Base-by-base conservation (phyloP, 306 rosid species). In the Prunus armeniaca region DNA sequence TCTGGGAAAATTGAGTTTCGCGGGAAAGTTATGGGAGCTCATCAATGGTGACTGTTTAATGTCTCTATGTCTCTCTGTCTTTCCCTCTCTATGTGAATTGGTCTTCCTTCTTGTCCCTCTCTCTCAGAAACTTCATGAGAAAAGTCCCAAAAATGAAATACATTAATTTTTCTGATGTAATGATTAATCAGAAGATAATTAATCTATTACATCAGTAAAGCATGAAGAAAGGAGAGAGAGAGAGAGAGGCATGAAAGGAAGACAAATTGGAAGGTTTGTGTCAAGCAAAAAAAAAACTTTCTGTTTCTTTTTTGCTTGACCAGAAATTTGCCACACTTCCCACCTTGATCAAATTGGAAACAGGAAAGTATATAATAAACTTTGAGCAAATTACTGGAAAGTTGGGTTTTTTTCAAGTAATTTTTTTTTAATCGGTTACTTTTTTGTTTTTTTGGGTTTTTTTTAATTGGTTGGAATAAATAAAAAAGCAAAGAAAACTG, bases 21-120 rank as follows among this genome's bases (percentile, higher is more conserved):
- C 91, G 88, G 91, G 90, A 88, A 86, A 80, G 84, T 84, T 76
- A 78, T 3, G 17, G 85, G 34, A 78, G 75, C 88, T 85, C 83
- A 65, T 79, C 91, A 82, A 86, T 75, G 90, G 84, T 67, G 86
- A 77, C 79, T 73, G 75, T 41, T 24, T 24, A 50, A 5, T 30
- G 20, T 12, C 68, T 14, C 27, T 72, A 7, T 27, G 30, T 47
- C 30, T 75, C 71, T 12, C 15, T 19, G 6, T 19, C 20, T 51
- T 9, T 51, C 61, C 11, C 13, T 55, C 5, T 55, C 19, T 3
- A 20, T 12, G 13, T 4, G 69, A 32, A 72, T 55, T 70, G 63
- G 74, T 65, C 77, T 27, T 19, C 60, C 9, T 70, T 30, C 56
- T 43, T n/a, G 24, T 63, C 65, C 81, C 71, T 32, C 19, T 65